phyloP scores from a whole-genome alignment of 306 rosid species.

The Acmispon strigosus region DNA sequence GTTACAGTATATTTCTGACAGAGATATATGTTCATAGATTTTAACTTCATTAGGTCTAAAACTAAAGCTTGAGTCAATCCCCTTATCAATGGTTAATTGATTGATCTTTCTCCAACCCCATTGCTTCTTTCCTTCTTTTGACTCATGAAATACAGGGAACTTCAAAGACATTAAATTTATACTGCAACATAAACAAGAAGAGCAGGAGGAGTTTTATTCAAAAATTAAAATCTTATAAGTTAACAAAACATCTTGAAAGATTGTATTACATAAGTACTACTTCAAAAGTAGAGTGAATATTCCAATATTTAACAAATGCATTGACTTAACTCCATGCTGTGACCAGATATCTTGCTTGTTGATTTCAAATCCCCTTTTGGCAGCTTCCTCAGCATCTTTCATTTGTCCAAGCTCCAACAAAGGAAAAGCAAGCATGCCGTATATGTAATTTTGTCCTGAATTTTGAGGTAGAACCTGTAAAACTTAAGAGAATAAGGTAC shows the following conservation, averaged over 20 bases:
- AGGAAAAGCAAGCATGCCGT: constrained; percentile 89
- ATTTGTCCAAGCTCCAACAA: constrained; percentile 71
- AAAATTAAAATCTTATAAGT: neutral
- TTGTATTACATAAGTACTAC: neutral
- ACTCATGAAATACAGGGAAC: neutral
- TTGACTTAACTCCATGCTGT: constrained; percentile 80
- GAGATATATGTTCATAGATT: neutral
- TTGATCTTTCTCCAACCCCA: neutral
- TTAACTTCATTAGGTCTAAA: neutral
- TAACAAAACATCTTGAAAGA: neutral
- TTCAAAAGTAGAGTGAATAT: neutral
- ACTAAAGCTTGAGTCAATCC: constrained; percentile 4
- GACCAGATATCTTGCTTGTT: constrained; percentile 68
- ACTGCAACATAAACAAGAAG: neutral
- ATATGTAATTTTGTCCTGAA: constrained; percentile 53
- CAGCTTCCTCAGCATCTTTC: constrained; percentile 80
- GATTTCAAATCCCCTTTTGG: constrained; percentile 64
- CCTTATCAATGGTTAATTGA: neutral
- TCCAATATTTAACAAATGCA: neutral
- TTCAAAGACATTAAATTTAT: neutral
- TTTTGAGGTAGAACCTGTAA: constrained; percentile 70
- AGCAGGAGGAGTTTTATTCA: neutral
- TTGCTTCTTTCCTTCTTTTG: neutral
- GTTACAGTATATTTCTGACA: neutral
- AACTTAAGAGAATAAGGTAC: constrained; percentile 4